Evolutionary conservation across 2,329 filamentous ascomycete genomes (phyloP), one percentile per base, ranked within the genome.

Genomic region (Ceratocystis ficicola): DNA sequence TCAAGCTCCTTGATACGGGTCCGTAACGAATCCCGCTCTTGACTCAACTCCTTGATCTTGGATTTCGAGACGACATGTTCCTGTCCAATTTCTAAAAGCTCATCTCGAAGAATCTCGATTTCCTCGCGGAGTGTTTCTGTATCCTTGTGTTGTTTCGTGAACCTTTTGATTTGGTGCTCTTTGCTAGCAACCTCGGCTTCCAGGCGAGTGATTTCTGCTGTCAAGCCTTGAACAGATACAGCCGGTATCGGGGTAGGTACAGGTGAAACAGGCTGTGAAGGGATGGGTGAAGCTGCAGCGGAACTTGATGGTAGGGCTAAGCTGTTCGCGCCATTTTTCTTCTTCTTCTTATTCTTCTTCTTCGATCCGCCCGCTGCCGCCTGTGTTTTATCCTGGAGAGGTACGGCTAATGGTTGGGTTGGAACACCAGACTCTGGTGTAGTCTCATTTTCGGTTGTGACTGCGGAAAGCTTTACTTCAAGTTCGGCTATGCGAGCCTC

Each of bases 331-430:
- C 80, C 83, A 20, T 83, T 84, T 78, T 92, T 93, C 81, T 95
- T 96, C 79, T 93, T 95, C 73, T 89, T 89, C 69, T 91, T 95
- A 75, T 90, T 95, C 76, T 91, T 93, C 67, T 81, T 83, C 68
- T 79, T 78, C 0, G 72, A 72, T 2, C 69, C 68, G 3, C 68
- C 68, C 15, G 69, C 66, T 5, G 71, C 32, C n/a, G 55, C 55
- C 6, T 71, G 66, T 1, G 72, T 62, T 3, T 71, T 62, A 17
- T 28, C 17, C 1, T 73, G 60, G 0, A 71, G 44, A 0, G 74
- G 46, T 0, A 72, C 63, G 0, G 74, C 55, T 3, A 74, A 66
- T 2, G 74, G 67, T 1, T 72, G 68, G 17, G 72, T 68, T 1
- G 72, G 68, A 3, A 71, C 68, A 3, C 70, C 52, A n/a, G 70